phyloP scores from a whole-genome alignment of 768 basidiomycete genomes.

The Rhodosporidiobolus odoratus region DNA sequence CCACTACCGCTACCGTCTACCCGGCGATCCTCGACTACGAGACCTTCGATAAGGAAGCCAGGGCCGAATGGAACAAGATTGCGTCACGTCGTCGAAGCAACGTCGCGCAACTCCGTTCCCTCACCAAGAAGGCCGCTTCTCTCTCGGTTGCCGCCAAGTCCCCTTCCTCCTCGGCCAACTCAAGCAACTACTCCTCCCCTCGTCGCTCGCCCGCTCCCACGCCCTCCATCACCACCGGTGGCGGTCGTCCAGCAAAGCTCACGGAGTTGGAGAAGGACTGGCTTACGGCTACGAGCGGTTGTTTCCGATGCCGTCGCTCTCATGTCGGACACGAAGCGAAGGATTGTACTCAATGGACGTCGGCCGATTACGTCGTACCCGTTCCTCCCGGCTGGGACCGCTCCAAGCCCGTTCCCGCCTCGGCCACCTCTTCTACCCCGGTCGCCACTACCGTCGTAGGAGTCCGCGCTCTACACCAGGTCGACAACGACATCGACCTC shows the following conservation, averaged over 20 bases:
- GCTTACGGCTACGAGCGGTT: neutral
- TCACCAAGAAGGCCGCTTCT: neutral
- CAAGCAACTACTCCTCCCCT: too few species aligned
- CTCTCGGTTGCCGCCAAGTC: too few species aligned
- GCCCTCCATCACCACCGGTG: too few species aligned
- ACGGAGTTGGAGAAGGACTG: constrained; percentile 8
- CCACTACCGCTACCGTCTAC: neutral
- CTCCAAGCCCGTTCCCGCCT: neutral
- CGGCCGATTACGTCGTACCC: neutral
- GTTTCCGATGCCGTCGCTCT: constrained; percentile 3
- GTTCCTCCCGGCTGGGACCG: constrained; percentile 2
- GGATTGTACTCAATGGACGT: neutral
- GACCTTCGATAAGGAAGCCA: neutral
- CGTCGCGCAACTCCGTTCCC: neutral
- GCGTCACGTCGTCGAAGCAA: neutral
- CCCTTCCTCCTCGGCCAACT: neutral
- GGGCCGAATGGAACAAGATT: neutral
- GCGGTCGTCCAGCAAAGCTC: constrained; percentile 5
- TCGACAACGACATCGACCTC: neutral
- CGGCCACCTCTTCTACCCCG: neutral
- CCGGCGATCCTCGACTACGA: neutral
- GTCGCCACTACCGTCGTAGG: neutral
- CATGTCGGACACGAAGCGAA: neutral
- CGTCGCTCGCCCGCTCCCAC: too few species aligned
- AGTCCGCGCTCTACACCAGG: neutral